Percentiles rank a stretch among this genome's conserved stretches.
Evolutionary conservation across 768 basidiomycete genomes (phyloP).

Genomic region (Podaxis carcinomalis): DNA sequence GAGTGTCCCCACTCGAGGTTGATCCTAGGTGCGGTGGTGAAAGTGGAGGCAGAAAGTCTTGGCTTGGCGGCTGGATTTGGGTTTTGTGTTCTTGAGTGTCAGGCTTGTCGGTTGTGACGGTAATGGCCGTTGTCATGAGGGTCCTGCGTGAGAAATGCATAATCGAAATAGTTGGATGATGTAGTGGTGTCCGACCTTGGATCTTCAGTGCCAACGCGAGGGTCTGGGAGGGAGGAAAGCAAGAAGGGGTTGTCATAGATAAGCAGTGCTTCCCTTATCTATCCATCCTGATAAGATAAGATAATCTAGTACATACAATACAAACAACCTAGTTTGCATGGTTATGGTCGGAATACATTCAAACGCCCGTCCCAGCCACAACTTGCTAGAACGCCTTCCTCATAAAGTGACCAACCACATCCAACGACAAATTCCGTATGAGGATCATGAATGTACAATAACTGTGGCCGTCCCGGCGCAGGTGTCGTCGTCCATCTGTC

Average conservation of each 20-base stretch:
- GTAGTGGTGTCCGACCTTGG: not conserved
- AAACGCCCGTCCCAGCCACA: slow-evolving; percentile 91
- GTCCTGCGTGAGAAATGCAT: not conserved
- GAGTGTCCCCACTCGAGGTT: not conserved
- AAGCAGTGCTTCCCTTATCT: no score
- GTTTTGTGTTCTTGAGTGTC: not conserved
- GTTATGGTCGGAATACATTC: slow-evolving; percentile 63
- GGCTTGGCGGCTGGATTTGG: not conserved
- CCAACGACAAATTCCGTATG: slow-evolving; percentile 97
- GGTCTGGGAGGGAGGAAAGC: no score
- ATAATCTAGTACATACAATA: not conserved
- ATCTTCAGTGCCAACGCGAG: not conserved
- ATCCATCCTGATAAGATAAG: slow-evolving; percentile 1
- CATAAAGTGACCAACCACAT: slow-evolving; percentile 88
- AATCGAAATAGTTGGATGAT: not conserved
- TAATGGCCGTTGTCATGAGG: not conserved
- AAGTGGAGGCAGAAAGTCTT: not conserved
- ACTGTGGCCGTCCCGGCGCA: slow-evolving; percentile 40
- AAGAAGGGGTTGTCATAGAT: no score
- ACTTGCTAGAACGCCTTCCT: slow-evolving; percentile 81
- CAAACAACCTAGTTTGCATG: not conserved
- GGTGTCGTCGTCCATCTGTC: slow-evolving; percentile 73
- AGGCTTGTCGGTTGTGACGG: not conserved
- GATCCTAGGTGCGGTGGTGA: not conserved
- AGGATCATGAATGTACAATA: slow-evolving; percentile 72